These are phyloP conservation scores for Dryas drummondii DNA, from an alignment of 306 rosid genomes.

Conservation along the genomic window DNA sequence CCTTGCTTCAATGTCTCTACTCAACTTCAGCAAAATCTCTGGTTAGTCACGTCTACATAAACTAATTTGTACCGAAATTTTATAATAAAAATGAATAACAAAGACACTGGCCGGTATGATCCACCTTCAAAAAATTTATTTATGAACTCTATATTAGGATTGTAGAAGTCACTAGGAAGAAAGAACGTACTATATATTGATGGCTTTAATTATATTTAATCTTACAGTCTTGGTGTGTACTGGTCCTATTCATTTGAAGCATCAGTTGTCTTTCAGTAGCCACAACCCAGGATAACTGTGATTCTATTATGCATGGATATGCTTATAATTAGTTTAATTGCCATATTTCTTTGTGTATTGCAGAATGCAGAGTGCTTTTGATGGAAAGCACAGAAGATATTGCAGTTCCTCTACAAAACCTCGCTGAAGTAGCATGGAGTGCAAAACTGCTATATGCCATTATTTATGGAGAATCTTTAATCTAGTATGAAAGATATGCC, in stretches of 20 bases:
- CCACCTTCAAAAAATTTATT: too few relatives aligned
- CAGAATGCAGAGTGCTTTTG: conserved; percentile 65
- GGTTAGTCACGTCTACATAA: conserved; percentile 38
- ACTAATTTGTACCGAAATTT: not conserved
- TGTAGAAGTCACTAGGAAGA: too few relatives aligned
- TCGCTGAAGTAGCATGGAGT: conserved; percentile 61
- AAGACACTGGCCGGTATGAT: not conserved
- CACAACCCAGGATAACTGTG: not conserved
- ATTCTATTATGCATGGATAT: not conserved
- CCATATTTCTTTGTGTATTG: conserved; percentile 11
- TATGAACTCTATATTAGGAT: too few relatives aligned
- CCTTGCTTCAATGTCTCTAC: conserved; percentile 69
- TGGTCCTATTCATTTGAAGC: too few relatives aligned
- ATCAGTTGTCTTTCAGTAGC: too few relatives aligned
- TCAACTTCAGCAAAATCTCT: conserved; percentile 73
- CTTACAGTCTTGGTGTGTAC: too few relatives aligned
- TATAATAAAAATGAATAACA: not conserved
- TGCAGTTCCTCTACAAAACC: conserved; percentile 49
- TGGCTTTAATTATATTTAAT: too few relatives aligned
- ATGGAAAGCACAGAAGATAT: conserved; percentile 58
- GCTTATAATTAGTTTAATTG: not conserved
- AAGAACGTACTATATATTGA: too few relatives aligned
- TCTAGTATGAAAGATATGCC: conserved; percentile 1
- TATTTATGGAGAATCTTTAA: conserved; percentile 40
- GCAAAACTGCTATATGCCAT: conserved; percentile 55